phyloP scores from a whole-genome alignment of 2,329 filamentous ascomycete species.

The Paracorniculantispora psalliotae region DNA sequence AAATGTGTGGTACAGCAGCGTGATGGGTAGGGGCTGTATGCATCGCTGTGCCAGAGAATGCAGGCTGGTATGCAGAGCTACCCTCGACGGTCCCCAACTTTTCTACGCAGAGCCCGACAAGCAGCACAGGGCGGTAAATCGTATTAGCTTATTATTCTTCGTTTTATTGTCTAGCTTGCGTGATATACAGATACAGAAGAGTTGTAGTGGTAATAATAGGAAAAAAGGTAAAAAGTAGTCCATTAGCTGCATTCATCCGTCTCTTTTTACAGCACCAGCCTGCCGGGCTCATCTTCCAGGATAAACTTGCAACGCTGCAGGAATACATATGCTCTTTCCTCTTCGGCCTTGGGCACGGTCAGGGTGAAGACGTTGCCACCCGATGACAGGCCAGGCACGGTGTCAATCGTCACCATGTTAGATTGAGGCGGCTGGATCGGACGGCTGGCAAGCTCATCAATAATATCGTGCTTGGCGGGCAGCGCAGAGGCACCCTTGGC shows the following conservation, averaged over 20 bases:
- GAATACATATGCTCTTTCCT: conserved; percentile 75
- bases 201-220: conserved; percentile 19
- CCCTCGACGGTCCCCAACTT: neutral
- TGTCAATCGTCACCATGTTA: conserved; percentile 26
- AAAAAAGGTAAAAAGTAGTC: conserved; percentile 20
- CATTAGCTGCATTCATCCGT: neutral
- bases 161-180: conserved; percentile 2
- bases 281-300: conserved; percentile 73
- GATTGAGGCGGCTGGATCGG: conserved; percentile 24
- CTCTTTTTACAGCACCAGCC: conserved; percentile 54
- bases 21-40: neutral
- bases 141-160: neutral
- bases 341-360: conserved; percentile 72
- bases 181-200: conserved; percentile 8
- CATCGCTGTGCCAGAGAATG: neutral
- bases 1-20: neutral
- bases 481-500: conserved; percentile 43
- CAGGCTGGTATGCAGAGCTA: neutral
- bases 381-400: conserved; percentile 44
- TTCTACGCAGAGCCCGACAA: neutral
- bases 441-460: conserved; percentile 66
- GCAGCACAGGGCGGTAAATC: neutral
- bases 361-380: conserved; percentile 77
- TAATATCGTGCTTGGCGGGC: conserved; percentile 57
- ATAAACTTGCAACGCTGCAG: conserved; percentile 80